phyloP scores from a whole-genome alignment of 306 rosid genomes.

The Medicago lupulina region DNA sequence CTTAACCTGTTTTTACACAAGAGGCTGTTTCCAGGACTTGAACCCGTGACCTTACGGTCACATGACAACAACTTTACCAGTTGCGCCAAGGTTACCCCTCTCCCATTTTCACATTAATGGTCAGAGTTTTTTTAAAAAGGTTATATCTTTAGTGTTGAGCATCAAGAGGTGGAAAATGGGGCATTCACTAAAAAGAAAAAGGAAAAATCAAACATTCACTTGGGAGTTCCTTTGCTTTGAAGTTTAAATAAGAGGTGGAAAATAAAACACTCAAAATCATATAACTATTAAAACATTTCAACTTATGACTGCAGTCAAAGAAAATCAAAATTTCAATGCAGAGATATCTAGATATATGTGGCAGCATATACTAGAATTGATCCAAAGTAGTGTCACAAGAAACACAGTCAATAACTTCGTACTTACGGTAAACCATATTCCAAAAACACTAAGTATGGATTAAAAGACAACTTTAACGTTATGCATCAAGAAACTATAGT shows the following conservation, averaged over 20 bases:
- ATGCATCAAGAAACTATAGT: constrained; percentile 7
- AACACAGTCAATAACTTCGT: constrained; percentile 18
- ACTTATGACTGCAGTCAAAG: background rate
- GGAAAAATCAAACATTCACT: constrained; percentile 9
- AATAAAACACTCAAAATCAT: constrained; percentile 8
- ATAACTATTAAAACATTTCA: background rate
- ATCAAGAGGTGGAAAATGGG: constrained; percentile 2
- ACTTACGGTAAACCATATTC: constrained; percentile 14
- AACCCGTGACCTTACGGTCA: no score
- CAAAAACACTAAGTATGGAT: constrained; percentile 1
- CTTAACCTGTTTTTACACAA: no score
- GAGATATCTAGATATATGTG: constrained; percentile 6
- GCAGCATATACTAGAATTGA: constrained; percentile 24
- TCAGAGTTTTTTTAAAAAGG: background rate
- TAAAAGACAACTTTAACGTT: constrained; percentile 32
- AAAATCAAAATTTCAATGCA: constrained; percentile 2
- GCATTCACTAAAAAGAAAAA: constrained; percentile 7
- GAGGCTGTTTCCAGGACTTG: no score
- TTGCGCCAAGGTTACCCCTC: no score
- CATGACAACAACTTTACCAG: no score
- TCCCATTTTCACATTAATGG: constrained; percentile 18
- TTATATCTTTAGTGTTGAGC: constrained; percentile 6
- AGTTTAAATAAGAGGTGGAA: constrained; percentile 12
- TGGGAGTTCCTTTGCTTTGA: constrained; percentile 14
- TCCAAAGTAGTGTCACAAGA: constrained; percentile 17